Percentiles rank a stretch among this genome's conserved stretches.
Evolutionary conservation across 2,329 filamentous ascomycete genomes (phyloP).

Genomic region (Aspergillus jensenii): DNA sequence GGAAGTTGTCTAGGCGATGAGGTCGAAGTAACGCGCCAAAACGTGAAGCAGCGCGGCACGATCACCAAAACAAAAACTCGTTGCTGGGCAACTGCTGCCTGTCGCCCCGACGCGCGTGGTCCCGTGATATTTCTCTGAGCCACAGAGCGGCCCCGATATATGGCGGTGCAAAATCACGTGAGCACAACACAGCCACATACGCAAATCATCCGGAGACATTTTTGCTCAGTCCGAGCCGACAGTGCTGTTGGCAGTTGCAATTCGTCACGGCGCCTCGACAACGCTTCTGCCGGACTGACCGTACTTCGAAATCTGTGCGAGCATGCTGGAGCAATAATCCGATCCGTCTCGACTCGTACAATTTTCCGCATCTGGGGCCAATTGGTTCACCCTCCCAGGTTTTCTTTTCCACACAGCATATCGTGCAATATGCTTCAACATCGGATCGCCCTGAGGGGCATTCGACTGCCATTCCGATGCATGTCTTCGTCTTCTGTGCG

Average conservation of each 20-base stretch:
- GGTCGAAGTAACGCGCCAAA: slow-evolving; percentile 5
- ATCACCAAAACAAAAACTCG: slow-evolving; percentile 19
- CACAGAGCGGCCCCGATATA: not conserved
- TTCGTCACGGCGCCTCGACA: slow-evolving; percentile 11
- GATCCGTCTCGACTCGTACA: not conserved
- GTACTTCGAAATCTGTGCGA: not conserved
- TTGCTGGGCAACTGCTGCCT: slow-evolving; percentile 52
- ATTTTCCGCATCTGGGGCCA: slow-evolving; percentile 1
- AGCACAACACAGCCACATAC: slow-evolving; percentile 16
- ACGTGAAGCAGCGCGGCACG: slow-evolving; percentile 20
- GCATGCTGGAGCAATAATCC: slow-evolving; percentile 16
- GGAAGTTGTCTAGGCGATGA: slow-evolving; percentile 18
- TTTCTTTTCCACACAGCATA: not conserved
- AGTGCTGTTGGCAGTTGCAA: slow-evolving; percentile 5
- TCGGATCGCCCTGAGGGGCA: slow-evolving; percentile 58
- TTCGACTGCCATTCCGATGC: slow-evolving; percentile 50
- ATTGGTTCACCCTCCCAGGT: slow-evolving; percentile 2
- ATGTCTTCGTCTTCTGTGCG: slow-evolving; percentile 47
- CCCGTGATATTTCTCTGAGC: slow-evolving; percentile 17
- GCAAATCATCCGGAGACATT: slow-evolving; percentile 21
- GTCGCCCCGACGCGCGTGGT: slow-evolving; percentile 14
- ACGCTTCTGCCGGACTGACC: slow-evolving; percentile 1
- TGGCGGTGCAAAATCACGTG: slow-evolving; percentile 26
- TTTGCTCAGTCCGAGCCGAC: slow-evolving; percentile 15
- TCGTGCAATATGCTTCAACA: slow-evolving; percentile 62